Percentiles rank a stretch among this genome's conserved stretches.
Evolutionary conservation across 495 filamentous ascomycete species (phyloP).

Genomic region (Cairneyella variabilis): DNA sequence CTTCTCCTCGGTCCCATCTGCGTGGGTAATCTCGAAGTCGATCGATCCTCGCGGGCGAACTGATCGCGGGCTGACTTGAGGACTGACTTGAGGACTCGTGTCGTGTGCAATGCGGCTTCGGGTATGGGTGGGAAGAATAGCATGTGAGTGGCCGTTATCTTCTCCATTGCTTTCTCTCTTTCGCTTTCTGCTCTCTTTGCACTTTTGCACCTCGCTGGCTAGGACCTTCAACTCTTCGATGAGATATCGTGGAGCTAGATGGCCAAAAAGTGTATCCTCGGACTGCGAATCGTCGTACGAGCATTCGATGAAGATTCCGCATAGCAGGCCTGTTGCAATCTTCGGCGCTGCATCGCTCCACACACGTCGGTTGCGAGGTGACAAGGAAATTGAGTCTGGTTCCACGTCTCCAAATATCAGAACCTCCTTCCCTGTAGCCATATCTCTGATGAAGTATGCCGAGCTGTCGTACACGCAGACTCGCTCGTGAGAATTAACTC

Average conservation of each 20-base stretch:
- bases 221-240: conserved; percentile 70
- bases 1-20: background rate
- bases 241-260: conserved; percentile 79
- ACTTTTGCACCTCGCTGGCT: conserved; percentile 57
- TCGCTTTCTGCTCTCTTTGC: conserved; percentile 29
- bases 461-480: conserved; percentile 74
- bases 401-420: conserved; percentile 96
- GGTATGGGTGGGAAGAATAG: background rate
- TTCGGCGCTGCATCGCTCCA: conserved; percentile 87
- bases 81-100: background rate
- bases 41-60: background rate
- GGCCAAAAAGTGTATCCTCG: conserved; percentile 77
- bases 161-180: conserved; percentile 27
- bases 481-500: conserved; percentile 27
- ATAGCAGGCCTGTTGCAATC: conserved; percentile 61
- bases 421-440: conserved; percentile 64
- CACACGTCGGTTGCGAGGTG: conserved; percentile 71
- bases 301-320: conserved; percentile 91
- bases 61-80: background rate
- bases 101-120: background rate
- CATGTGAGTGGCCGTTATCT: background rate
- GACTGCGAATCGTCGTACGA: conserved; percentile 76
- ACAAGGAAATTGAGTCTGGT: conserved; percentile 77
- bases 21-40: background rate
- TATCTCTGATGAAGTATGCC: conserved; percentile 84